Percentiles rank a stretch among this genome's conserved stretches.
Conservation (phyloP, 2,329 filamentous ascomycete genomes). For the Clonostachys solani region DNA sequence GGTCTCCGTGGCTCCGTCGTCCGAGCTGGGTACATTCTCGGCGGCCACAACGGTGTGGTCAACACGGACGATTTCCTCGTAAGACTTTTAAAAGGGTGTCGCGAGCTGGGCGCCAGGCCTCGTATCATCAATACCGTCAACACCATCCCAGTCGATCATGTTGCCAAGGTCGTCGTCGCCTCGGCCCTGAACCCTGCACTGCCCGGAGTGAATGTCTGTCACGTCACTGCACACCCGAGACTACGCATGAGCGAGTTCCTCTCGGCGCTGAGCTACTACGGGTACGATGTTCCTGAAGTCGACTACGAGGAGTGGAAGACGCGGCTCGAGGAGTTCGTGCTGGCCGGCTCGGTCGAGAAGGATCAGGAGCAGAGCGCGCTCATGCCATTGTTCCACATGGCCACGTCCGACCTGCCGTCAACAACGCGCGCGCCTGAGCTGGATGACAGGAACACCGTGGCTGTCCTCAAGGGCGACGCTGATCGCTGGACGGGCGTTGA, state of each 20-base stretch:
- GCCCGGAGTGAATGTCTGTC: conserved; percentile 52
- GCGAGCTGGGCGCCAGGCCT: conserved; percentile 72
- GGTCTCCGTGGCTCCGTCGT: conserved; percentile 74
- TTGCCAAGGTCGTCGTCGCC: conserved; percentile 75
- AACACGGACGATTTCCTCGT: conserved; percentile 90
- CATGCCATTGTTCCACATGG: conserved; percentile 72
- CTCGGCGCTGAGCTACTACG: conserved; percentile 65
- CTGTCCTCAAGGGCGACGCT: conserved; percentile 58
- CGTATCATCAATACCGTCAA: conserved; percentile 85
- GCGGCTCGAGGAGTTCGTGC: conserved; percentile 8
- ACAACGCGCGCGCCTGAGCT: conserved; percentile 68
- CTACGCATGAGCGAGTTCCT: conserved; percentile 76
- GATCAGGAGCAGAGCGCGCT: conserved; percentile 20
- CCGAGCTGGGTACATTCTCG: conserved; percentile 81
- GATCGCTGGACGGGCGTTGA: conserved; percentile 54
- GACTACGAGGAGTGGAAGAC: conserved; percentile 49
- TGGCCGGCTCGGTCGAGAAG: conserved; percentile 8
- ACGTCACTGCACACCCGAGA: conserved; percentile 76
- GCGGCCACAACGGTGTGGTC: conserved; percentile 66
- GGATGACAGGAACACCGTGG: conserved; percentile 60
- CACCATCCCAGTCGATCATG: conserved; percentile 81
- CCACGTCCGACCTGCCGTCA: conserved; percentile 61
- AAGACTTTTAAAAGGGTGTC: conserved; percentile 79
- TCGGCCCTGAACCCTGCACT: conserved; percentile 59
- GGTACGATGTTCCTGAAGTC: conserved; percentile 68